phyloP scores from a whole-genome alignment of 352 stramenopile genomes.

The Phytophthora tentaculata region DNA sequence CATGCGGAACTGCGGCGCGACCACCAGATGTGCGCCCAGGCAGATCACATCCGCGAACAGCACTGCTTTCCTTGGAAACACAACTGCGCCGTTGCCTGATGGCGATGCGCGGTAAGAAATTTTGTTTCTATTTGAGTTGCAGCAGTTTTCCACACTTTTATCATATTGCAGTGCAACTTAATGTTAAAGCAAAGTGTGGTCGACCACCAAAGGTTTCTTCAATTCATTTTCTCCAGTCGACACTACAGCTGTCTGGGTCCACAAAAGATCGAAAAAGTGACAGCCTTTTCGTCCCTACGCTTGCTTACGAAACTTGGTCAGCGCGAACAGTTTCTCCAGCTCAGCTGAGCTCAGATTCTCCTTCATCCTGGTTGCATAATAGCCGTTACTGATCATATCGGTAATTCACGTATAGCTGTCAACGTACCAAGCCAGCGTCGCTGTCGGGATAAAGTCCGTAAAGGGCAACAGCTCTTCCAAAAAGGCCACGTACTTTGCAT shows the following conservation, averaged over 20 bases:
- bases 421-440: slow-evolving; percentile 90
- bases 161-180: not conserved
- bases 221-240: slow-evolving; percentile 30
- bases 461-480: slow-evolving; percentile 92
- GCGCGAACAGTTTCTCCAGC: slow-evolving; percentile 35
- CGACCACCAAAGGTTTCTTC: slow-evolving; percentile 22
- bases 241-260: slow-evolving; percentile 12
- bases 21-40: slow-evolving; percentile 13
- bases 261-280: slow-evolving; percentile 18
- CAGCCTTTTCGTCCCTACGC: slow-evolving; percentile 9
- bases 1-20: slow-evolving; percentile 10
- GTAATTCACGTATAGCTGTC: not conserved
- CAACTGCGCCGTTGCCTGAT: slow-evolving; percentile 9
- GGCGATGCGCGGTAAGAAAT: slow-evolving; percentile 5
- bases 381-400: not conserved
- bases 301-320: slow-evolving; percentile 35
- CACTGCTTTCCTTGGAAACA: slow-evolving; percentile 29
- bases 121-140: slow-evolving; percentile 12
- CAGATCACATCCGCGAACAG: slow-evolving; percentile 31
- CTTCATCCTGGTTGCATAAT: slow-evolving; percentile 47
- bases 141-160: not conserved
- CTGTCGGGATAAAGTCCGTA: slow-evolving; percentile 95
- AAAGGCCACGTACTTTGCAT: slow-evolving; percentile 88
- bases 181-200: not conserved
- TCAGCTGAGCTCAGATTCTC: slow-evolving; percentile 60